Conservation (phyloP, 1,284 basidiomycete species). For the Austroboletus niveus region DNA sequence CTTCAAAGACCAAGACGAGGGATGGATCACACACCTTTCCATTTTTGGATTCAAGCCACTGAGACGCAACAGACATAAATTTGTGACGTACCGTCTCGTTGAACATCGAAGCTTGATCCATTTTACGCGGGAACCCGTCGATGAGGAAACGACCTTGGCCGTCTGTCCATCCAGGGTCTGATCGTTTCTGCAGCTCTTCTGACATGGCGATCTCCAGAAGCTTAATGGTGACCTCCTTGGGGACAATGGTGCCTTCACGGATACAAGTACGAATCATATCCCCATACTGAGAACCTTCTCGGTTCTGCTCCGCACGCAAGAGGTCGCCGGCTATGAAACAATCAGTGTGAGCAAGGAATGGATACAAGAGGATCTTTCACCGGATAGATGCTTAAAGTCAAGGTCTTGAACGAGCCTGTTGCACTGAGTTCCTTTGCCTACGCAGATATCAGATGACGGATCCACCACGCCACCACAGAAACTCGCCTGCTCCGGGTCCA, state of each 20-base stretch:
- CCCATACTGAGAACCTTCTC: conserved; percentile 84
- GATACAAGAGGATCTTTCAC: conserved; percentile 39
- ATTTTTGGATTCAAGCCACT: not conserved
- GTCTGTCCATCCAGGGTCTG: conserved; percentile 63
- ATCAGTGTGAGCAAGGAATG: not conserved
- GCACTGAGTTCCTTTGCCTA: conserved; percentile 98
- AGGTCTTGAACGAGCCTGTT: conserved; percentile 85
- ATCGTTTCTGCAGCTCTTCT: conserved; percentile 51
- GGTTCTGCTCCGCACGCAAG: conserved; percentile 89
- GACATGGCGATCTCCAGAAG: conserved; percentile 93
- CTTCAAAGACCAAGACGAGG: conserved; percentile 87
- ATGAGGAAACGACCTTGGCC: conserved; percentile 89
- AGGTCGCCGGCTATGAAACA: conserved; percentile 83
- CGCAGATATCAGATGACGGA: conserved; percentile 11
- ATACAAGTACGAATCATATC: conserved; percentile 89
- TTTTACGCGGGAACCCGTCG: conserved; percentile 92
- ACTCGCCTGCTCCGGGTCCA: conserved; percentile 89
- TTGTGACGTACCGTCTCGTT: conserved; percentile 74
- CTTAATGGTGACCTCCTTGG: conserved; percentile 96
- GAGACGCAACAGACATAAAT: not conserved
- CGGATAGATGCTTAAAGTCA: conserved; percentile 92
- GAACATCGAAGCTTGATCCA: conserved; percentile 96
- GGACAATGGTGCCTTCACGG: conserved; percentile 92
- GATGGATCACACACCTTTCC: conserved; percentile 72
- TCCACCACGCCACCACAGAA: not conserved